These are phyloP conservation scores for Syzygium syzygioides DNA, from an alignment of 441 rosid genomes.

Conservation along the genomic window DNA sequence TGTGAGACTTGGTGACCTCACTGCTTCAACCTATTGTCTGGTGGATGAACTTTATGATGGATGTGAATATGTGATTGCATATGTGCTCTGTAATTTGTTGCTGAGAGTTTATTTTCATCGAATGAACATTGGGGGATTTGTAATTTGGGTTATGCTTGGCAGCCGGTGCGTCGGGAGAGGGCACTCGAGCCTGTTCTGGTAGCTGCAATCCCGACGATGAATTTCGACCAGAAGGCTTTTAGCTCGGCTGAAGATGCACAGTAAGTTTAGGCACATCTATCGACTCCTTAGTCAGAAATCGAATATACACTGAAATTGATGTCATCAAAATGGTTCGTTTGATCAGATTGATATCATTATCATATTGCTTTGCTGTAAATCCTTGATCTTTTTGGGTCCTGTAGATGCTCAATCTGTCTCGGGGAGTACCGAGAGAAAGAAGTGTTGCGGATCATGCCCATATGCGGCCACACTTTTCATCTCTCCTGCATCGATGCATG, in stretches of 20 bases:
- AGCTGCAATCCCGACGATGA: slow-evolving; percentile 61
- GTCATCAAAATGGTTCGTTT: neutral
- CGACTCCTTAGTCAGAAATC: neutral
- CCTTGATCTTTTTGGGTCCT: neutral
- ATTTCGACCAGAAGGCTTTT: slow-evolving; percentile 41
- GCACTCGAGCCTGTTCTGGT: slow-evolving; percentile 54
- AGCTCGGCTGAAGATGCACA: slow-evolving; percentile 47
- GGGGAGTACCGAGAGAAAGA: slow-evolving; percentile 69
- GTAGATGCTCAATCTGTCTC: slow-evolving; percentile 59
- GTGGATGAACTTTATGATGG: neutral
- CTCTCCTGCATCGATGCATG: slow-evolving; percentile 58
- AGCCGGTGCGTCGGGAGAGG: slow-evolving; percentile 33
- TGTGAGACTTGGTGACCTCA: neutral
- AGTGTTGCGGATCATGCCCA: slow-evolving; percentile 56
- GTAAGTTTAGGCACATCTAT: slow-evolving; percentile 26
- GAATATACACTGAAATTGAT: neutral
- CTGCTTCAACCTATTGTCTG: neutral
- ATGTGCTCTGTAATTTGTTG: neutral
- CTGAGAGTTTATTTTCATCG: neutral
- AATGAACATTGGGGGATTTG: neutral
- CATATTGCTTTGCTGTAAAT: neutral
- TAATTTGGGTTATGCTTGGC: slow-evolving; percentile 9
- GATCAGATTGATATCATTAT: neutral
- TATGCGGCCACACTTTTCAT: slow-evolving; percentile 62
- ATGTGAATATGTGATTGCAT: neutral